Evolutionary conservation across 164 flowering plant genomes (phyloP).

Genomic region (Umbilicus rupestris): DNA sequence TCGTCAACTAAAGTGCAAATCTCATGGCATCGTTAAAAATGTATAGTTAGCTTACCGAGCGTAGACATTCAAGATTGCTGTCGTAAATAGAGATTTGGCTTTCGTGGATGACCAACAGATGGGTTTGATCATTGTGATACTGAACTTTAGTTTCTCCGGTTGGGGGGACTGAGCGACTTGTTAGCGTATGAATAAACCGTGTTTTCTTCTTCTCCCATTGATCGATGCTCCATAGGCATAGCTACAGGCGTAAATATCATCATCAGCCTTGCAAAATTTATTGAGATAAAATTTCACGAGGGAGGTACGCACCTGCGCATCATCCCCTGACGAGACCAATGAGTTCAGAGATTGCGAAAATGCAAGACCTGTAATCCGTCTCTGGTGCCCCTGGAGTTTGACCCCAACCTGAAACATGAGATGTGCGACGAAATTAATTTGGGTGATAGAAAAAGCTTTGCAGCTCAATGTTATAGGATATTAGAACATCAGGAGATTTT

Average conservation of each 20-base stretch:
- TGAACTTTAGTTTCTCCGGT: constrained; percentile 77
- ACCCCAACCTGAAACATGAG: constrained; percentile 60
- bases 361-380: constrained; percentile 81
- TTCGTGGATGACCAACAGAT: constrained; percentile 73
- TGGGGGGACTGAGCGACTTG: constrained; percentile 70
- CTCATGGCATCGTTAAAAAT: too few species aligned
- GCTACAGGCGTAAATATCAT: constrained; percentile 30
- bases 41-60: constrained; percentile 44
- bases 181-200: constrained; percentile 45
- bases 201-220: constrained; percentile 65
- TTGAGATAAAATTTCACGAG: too few species aligned
- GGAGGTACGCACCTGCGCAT: constrained; percentile 66
- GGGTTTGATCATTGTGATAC: constrained; percentile 75
- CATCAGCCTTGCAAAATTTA: background rate
- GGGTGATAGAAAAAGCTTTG: background rate
- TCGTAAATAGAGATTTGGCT: constrained; percentile 84
- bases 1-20: too few species aligned
- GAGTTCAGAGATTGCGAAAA: constrained; percentile 65
- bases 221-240: constrained; percentile 82
- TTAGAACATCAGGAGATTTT: too few species aligned
- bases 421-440: too few species aligned
- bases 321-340: constrained; percentile 88
- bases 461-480: background rate
- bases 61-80: constrained; percentile 66
- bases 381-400: constrained; percentile 79